Evolutionary conservation across 495 filamentous ascomycete species (phyloP).

Genomic region (Penicillium cosmopolitanum): DNA sequence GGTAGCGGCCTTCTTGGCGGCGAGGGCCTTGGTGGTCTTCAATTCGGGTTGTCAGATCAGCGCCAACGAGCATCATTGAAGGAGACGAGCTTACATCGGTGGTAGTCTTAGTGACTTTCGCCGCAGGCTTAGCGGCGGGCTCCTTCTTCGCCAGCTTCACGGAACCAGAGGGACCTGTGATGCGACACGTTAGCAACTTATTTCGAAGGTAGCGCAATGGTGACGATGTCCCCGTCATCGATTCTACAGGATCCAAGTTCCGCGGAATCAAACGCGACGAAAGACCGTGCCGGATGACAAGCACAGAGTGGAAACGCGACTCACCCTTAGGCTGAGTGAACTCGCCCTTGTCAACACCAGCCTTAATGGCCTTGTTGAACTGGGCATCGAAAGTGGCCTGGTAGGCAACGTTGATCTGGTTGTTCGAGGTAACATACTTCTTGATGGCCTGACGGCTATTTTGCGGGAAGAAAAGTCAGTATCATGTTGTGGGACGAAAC

Average conservation of each 20-base stretch:
- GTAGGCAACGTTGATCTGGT: conserved; percentile 71
- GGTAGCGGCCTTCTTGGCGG: conserved; percentile 46
- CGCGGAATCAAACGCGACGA: too few relatives aligned
- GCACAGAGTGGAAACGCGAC: conserved; percentile 29
- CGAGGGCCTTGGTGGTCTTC: conserved; percentile 43
- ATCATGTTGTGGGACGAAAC: not conserved
- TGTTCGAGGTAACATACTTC: conserved; percentile 97
- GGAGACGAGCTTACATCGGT: conserved; percentile 17
- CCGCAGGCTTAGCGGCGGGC: conserved; percentile 54
- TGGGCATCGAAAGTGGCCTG: conserved; percentile 81
- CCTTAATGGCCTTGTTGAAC: conserved; percentile 90
- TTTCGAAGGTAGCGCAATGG: not conserved
- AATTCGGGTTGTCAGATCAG: too few relatives aligned
- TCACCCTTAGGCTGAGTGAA: conserved; percentile 96
- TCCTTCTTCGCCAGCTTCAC: conserved; percentile 96
- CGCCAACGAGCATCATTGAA: not conserved
- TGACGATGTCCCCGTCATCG: not conserved
- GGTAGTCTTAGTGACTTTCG: conserved; percentile 46
- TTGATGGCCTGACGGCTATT: conserved; percentile 89
- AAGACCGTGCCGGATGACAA: not conserved
- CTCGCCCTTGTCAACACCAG: conserved; percentile 85
- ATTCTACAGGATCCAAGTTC: not conserved
- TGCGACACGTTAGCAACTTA: conserved; percentile 43
- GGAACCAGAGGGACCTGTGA: conserved; percentile 80
- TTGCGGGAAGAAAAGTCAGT: conserved; percentile 4